Percentiles rank a stretch among this genome's conserved stretches.
Evolutionary conservation across 345 rosid species (phyloP).

Genomic region (Conringia planisiliqua): DNA sequence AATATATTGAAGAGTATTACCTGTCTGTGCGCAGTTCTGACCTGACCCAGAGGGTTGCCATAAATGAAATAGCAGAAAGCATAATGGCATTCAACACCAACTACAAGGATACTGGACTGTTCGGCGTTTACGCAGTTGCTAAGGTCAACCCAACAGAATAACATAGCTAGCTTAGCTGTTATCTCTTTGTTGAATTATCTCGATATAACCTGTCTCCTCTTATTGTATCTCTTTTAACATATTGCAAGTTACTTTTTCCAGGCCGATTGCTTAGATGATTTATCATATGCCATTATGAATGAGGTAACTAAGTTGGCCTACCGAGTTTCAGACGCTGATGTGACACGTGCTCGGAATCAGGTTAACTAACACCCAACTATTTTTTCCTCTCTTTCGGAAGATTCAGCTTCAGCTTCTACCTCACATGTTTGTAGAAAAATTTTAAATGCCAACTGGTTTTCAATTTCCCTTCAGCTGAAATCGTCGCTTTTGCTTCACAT

Average conservation of each 20-base stretch:
- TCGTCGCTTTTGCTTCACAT: constrained; percentile 89
- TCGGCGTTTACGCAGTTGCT: constrained; percentile 95
- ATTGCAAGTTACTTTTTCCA: neutral
- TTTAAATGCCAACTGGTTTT: neutral
- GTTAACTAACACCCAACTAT: constrained; percentile 32
- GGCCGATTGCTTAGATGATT: constrained; percentile 75
- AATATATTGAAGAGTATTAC: constrained; percentile 23
- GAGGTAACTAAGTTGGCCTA: constrained; percentile 76
- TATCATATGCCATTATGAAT: constrained; percentile 93
- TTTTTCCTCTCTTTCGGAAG: neutral
- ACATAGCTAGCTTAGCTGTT: neutral
- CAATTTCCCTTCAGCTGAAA: constrained; percentile 59
- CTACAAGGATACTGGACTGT: constrained; percentile 97
- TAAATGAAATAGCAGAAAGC: constrained; percentile 91
- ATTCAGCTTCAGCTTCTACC: neutral
- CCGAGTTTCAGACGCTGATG: constrained; percentile 96
- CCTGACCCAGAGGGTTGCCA: constrained; percentile 79
- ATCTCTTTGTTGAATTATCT: neutral
- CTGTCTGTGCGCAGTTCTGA: constrained; percentile 57
- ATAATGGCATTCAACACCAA: constrained; percentile 99
- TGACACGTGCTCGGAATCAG: constrained; percentile 96
- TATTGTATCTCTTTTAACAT: neutral
- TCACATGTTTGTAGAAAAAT: neutral
- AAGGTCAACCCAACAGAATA: constrained; percentile 50
- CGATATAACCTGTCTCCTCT: neutral